Evolutionary conservation across 2,329 filamentous ascomycete genomes (phyloP).

Genomic region (Clarireedia homoeocarpa): DNA sequence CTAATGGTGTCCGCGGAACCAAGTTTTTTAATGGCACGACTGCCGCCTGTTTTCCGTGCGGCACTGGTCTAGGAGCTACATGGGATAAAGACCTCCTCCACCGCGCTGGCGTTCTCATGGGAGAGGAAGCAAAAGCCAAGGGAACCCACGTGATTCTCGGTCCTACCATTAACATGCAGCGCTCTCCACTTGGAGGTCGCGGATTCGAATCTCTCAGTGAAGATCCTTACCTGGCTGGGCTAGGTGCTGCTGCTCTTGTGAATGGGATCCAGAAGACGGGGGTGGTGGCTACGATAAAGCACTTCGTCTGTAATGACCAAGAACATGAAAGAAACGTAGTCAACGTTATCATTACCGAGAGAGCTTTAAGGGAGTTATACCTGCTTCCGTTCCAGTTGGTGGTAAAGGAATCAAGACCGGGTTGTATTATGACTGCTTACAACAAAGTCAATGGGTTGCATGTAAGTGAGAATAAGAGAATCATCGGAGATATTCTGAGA

Average conservation of each 20-base stretch:
- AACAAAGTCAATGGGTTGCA: constrained; percentile 51
- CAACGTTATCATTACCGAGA: constrained; percentile 45
- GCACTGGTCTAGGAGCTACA: constrained; percentile 48
- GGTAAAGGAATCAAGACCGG: constrained; percentile 43
- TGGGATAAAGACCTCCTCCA: constrained; percentile 59
- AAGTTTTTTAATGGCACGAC: constrained; percentile 32
- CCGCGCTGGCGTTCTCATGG: constrained; percentile 57
- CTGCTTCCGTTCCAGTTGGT: constrained; percentile 50
- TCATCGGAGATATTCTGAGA: constrained; percentile 44
- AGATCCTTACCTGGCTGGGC: constrained; percentile 49
- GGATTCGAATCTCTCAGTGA: constrained; percentile 53
- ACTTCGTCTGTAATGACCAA: constrained; percentile 55
- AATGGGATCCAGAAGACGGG: constrained; percentile 49
- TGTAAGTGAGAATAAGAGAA: constrained; percentile 45
- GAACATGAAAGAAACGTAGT: constrained; percentile 50
- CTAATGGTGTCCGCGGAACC: constrained; percentile 31
- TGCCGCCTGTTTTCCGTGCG: constrained; percentile 39
- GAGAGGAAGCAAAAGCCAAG: constrained; percentile 58
- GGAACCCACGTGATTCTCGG: constrained; percentile 52
- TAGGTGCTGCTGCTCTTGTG: constrained; percentile 45
- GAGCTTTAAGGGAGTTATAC: constrained; percentile 52
- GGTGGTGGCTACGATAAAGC: constrained; percentile 50
- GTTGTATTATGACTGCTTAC: constrained; percentile 51
- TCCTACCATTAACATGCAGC: constrained; percentile 56
- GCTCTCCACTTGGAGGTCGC: constrained; percentile 50